phyloP scores from a whole-genome alignment of 2,329 filamentous ascomycete species.

The Herpomyces periplanetae region DNA sequence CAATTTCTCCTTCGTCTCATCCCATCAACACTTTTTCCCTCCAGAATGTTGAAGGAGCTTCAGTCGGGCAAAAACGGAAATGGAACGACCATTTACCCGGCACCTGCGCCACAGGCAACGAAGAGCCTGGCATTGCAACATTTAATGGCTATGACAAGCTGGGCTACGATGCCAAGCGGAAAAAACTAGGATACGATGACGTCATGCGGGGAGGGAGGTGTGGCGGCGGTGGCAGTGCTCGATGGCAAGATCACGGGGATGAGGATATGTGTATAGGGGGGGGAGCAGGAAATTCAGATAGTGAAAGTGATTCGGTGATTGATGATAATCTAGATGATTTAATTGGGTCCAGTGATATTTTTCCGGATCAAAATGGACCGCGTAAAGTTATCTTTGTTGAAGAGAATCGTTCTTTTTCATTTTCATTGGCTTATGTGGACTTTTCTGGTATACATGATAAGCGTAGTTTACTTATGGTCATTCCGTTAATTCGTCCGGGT shows the following conservation, averaged over 20 bases:
- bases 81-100: constrained; percentile 30
- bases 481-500: constrained; percentile 64
- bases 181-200: constrained; percentile 8
- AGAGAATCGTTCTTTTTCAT: constrained; percentile 22
- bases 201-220: constrained; percentile 2
- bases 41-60: constrained; percentile 12
- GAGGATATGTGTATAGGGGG: constrained; percentile 8
- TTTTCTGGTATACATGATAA: constrained; percentile 75
- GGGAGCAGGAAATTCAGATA: constrained; percentile 12
- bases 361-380: constrained; percentile 28
- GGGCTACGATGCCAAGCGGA: constrained; percentile 9
- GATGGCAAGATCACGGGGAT: constrained; percentile 5
- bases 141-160: constrained; percentile 8
- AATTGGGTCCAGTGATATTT: too few species aligned
- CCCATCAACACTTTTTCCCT: too few species aligned
- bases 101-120: constrained; percentile 9
- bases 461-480: constrained; percentile 65
- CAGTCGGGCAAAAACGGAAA: constrained; percentile 58
- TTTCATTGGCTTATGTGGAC: constrained; percentile 55
- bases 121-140: constrained; percentile 7
- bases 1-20: too few species aligned
- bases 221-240: constrained; percentile 5
- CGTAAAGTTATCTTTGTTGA: constrained; percentile 28
- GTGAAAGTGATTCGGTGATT: constrained; percentile 12
- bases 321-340: too few species aligned